Percentiles rank a stretch among this genome's conserved stretches.
Evolutionary conservation across 2,329 filamentous ascomycete species (phyloP).

Genomic region (Colletotrichum lupini): DNA sequence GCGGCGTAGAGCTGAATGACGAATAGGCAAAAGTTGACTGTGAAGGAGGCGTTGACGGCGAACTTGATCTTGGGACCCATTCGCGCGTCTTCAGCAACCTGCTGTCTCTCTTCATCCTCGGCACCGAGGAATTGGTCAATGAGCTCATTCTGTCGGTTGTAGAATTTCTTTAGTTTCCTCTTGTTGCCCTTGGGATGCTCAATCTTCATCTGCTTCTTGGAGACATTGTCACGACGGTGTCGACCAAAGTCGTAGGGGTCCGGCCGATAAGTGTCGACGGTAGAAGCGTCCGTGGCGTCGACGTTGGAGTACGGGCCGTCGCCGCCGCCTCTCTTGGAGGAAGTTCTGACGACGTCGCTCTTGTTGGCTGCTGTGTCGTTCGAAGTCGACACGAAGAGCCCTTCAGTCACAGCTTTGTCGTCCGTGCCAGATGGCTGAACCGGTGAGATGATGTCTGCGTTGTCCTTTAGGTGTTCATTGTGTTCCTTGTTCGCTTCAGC

Average conservation of each 20-base stretch:
- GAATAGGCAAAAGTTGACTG: constrained; percentile 64
- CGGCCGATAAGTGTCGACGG: constrained; percentile 34
- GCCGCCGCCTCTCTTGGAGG: background rate
- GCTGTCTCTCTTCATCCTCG: constrained; percentile 64
- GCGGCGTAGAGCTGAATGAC: constrained; percentile 69
- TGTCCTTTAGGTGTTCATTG: constrained; percentile 1
- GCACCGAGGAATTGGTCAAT: constrained; percentile 66
- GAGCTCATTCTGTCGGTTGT: constrained; percentile 58
- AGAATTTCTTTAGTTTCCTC: constrained; percentile 57
- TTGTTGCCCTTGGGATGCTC: constrained; percentile 59
- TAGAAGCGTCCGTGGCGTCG: constrained; percentile 16
- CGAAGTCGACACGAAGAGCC: constrained; percentile 7
- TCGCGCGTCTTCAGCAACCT: constrained; percentile 60
- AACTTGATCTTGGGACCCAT: constrained; percentile 64
- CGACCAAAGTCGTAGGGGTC: constrained; percentile 54
- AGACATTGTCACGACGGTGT: constrained; percentile 52
- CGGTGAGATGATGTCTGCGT: constrained; percentile 18
- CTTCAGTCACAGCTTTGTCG: constrained; percentile 5
- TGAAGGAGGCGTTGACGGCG: constrained; percentile 63
- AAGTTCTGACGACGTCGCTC: background rate
- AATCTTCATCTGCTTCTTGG: constrained; percentile 57
- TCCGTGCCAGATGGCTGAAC: constrained; percentile 23
- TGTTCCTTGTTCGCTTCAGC: constrained; percentile 14
- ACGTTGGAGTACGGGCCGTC: background rate
- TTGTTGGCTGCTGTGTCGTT: constrained; percentile 2